Conservation (phyloP, 2,329 filamentous ascomycete species). For the Davidsoniella australis region DNA sequence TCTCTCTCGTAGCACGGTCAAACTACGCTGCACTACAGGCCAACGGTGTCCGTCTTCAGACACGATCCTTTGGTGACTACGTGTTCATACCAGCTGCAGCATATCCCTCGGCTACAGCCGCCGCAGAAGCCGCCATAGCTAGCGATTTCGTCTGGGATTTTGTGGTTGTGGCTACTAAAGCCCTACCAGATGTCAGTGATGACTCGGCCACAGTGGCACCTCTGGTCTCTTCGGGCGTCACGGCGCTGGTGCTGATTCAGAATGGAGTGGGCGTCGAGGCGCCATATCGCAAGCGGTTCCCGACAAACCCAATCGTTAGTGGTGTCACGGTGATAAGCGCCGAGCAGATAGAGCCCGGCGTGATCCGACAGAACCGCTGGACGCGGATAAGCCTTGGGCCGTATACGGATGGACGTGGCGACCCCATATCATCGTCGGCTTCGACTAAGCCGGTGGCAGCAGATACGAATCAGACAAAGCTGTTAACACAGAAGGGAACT, state of each 20-base stretch:
- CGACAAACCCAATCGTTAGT: constrained; percentile 41
- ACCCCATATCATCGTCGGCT: neutral
- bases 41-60: constrained; percentile 46
- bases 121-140: constrained; percentile 20
- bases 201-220: constrained; percentile 45
- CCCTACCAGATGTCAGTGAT: constrained; percentile 44
- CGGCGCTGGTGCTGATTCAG: constrained; percentile 50
- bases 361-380: constrained; percentile 56
- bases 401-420: constrained; percentile 34
- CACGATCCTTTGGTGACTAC: constrained; percentile 51
- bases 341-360: constrained; percentile 44
- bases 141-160: constrained; percentile 30
- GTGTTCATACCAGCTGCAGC: constrained; percentile 42
- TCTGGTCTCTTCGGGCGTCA: constrained; percentile 32
- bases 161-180: constrained; percentile 54
- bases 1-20: constrained; percentile 56
- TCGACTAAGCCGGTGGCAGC: neutral
- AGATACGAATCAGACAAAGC: constrained; percentile 14
- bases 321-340: constrained; percentile 54
- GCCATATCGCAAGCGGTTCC: constrained; percentile 46
- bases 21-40: constrained; percentile 49
- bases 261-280: constrained; percentile 56
- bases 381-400: constrained; percentile 54
- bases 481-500: constrained; percentile 20
- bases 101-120: constrained; percentile 44